These are phyloP conservation scores for Lachnellula arida DNA, from an alignment of 2,329 filamentous ascomycete genomes.

Conservation along the genomic window DNA sequence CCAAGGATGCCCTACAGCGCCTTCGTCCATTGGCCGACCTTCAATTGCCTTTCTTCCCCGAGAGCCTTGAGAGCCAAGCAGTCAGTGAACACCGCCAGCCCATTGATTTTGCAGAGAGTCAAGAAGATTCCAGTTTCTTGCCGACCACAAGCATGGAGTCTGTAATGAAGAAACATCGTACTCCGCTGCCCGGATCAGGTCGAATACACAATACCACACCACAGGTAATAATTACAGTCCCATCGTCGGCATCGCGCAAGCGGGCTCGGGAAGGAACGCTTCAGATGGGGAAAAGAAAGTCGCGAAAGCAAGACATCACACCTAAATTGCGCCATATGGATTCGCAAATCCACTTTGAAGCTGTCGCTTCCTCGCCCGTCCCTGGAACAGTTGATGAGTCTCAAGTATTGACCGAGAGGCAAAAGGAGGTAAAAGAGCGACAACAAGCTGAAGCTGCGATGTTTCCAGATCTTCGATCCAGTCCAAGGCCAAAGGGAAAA, in stretches of 20 bases:
- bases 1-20: slow-evolving; percentile 59
- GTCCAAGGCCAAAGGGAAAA: slow-evolving; percentile 32
- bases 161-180: slow-evolving; percentile 7
- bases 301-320: slow-evolving; percentile 35
- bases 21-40: slow-evolving; percentile 52
- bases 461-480: slow-evolving; percentile 64
- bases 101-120: slow-evolving; percentile 38
- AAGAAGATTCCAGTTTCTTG: slow-evolving; percentile 16
- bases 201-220: slow-evolving; percentile 17
- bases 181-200: slow-evolving; percentile 5
- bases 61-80: slow-evolving; percentile 33
- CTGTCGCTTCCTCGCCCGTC: slow-evolving; percentile 57
- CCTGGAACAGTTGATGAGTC: slow-evolving; percentile 52
- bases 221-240: slow-evolving; percentile 20
- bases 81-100: slow-evolving; percentile 15
- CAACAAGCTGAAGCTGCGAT: slow-evolving; percentile 61
- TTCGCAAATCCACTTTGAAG: slow-evolving; percentile 74
- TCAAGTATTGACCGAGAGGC: slow-evolving; percentile 72
- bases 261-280: slow-evolving; percentile 24
- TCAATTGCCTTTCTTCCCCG: slow-evolving; percentile 43
- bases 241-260: slow-evolving; percentile 13
- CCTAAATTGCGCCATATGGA: slow-evolving; percentile 68
- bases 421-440: slow-evolving; percentile 70
- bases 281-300: slow-evolving; percentile 34
- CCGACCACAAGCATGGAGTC: slow-evolving; percentile 9